A percentile compares a stretch with the other conserved stretches of the same genome.
phyloP scores from a whole-genome alignment of 2,329 filamentous ascomycete genomes.

The Endoconidiophora laricicola region DNA sequence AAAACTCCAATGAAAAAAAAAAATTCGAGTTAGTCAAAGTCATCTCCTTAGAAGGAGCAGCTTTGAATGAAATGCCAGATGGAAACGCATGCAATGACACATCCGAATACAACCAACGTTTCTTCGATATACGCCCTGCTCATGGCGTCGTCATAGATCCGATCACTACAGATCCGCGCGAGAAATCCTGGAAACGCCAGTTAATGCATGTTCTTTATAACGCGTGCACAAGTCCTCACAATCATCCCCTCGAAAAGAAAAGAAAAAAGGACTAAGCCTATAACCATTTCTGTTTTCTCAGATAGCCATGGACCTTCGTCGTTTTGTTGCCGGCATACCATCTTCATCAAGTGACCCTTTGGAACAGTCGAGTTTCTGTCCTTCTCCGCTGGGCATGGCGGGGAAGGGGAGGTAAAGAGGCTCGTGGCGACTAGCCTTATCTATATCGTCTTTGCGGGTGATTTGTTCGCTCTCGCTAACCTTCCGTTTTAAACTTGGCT shows the following conservation, averaged over 20 bases:
- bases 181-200: neutral
- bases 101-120: neutral
- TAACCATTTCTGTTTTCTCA: neutral
- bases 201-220: no score
- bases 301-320: slow-evolving; percentile 1
- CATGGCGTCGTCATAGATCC: neutral
- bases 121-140: neutral
- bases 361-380: neutral
- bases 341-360: neutral
- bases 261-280: neutral
- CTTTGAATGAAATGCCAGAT: neutral
- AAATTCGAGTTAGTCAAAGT: neutral
- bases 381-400: slow-evolving; percentile 21
- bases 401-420: slow-evolving; percentile 25
- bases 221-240: no score
- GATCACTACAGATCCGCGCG: neutral
- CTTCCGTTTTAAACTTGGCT: neutral
- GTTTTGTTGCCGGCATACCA: neutral
- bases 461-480: neutral
- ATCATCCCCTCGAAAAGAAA: neutral
- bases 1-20: neutral
- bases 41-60: neutral
- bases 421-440: neutral
- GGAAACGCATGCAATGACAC: neutral
- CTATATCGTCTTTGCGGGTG: neutral